phyloP scores from a whole-genome alignment of 129 eudicot species.

The Flaveria bidentis region DNA sequence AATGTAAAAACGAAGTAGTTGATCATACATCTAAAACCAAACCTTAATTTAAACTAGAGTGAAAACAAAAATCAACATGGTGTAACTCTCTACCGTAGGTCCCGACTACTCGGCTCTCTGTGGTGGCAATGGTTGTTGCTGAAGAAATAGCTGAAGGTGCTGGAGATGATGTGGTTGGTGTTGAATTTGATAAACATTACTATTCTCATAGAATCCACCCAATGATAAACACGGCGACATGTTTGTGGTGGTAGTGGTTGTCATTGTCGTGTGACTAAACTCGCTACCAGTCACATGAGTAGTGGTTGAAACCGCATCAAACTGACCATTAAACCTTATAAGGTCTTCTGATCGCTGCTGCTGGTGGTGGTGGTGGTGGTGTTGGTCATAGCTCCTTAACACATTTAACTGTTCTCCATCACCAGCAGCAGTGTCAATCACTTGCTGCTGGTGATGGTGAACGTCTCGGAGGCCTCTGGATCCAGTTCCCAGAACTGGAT shows the following conservation, averaged over 20 bases:
- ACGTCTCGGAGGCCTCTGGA: conserved; percentile 35
- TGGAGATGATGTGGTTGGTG: conserved; percentile 31
- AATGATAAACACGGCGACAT: conserved; percentile 39
- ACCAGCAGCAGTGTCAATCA: conserved; percentile 5
- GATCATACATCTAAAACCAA: conserved; percentile 22
- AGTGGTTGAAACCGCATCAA: conserved; percentile 33
- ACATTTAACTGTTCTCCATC: conserved; percentile 23
- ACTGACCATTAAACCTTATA: conserved; percentile 30
- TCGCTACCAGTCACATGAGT: conserved; percentile 27
- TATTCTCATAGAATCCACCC: conserved; percentile 34
- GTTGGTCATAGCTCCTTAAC: not conserved
- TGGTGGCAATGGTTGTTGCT: conserved; percentile 34
- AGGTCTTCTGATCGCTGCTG: conserved; percentile 18
- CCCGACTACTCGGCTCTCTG: conserved; percentile 33
- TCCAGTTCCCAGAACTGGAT: conserved; percentile 52
- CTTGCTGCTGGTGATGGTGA: conserved; percentile 31
- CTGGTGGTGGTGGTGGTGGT: conserved; percentile 24
- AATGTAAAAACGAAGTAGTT: too few relatives aligned
- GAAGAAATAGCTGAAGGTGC: conserved; percentile 28
- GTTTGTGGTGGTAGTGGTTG: conserved; percentile 21
- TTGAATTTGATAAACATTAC: conserved; percentile 32
- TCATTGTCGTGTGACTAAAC: conserved; percentile 34
- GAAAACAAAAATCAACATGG: conserved; percentile 23
- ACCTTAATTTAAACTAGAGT: conserved; percentile 15
- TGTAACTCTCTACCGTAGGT: not conserved